Conservation (phyloP, 352 stramenopile species). For the Globisporangium viniferum region DNA sequence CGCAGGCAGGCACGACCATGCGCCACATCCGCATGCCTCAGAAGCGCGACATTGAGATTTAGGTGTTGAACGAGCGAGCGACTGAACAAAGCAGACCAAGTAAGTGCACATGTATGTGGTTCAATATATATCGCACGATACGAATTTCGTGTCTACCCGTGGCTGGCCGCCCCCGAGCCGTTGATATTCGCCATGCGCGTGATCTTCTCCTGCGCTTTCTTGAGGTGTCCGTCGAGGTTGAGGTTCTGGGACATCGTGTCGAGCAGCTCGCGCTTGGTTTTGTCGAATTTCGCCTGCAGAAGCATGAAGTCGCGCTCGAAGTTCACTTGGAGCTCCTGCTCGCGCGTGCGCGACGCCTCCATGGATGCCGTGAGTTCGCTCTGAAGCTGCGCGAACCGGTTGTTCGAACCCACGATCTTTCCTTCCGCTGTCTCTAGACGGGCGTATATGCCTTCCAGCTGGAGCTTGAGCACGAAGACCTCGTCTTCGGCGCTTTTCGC, state of each 20-base stretch:
- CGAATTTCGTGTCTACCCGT: background rate
- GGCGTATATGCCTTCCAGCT: constrained; percentile 46
- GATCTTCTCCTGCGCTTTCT: constrained; percentile 73
- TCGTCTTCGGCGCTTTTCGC: constrained; percentile 40
- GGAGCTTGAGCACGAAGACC: constrained; percentile 27
- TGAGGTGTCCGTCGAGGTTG: constrained; percentile 54
- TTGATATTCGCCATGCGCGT: constrained; percentile 29
- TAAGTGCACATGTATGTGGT: background rate
- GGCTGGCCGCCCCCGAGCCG: background rate
- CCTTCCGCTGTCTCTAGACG: constrained; percentile 41
- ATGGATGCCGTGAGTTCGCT: constrained; percentile 27
- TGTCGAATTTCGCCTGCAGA: constrained; percentile 66
- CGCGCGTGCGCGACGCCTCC: constrained; percentile 27
- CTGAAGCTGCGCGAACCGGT: constrained; percentile 26
- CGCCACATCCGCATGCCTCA: constrained; percentile 89
- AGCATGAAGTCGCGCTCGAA: constrained; percentile 43
- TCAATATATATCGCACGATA: background rate
- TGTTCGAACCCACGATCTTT: constrained; percentile 19
- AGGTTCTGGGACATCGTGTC: constrained; percentile 66
- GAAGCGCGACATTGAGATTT: constrained; percentile 92
- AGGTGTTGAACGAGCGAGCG: constrained; percentile 4
- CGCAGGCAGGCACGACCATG: constrained; percentile 85
- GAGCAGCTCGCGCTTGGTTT: constrained; percentile 73
- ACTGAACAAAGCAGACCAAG: background rate
- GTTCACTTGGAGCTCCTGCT: constrained; percentile 36